Conservation (phyloP, 768 basidiomycete species). For the Russula emetica region DNA sequence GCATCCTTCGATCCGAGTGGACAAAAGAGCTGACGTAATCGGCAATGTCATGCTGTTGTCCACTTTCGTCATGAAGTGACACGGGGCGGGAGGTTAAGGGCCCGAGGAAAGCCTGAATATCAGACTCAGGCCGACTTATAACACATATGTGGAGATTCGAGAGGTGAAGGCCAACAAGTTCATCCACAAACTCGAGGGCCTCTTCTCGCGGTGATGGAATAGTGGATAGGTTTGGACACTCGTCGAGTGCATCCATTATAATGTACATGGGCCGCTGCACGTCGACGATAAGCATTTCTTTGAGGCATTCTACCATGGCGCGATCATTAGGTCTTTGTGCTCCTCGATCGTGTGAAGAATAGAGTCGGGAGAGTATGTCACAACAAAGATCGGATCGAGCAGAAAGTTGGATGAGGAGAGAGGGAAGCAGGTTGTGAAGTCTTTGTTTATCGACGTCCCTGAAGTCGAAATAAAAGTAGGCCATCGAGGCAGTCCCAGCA, state of each 20-base stretch:
- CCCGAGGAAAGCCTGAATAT: conserved; percentile 1
- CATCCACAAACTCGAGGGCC: background rate
- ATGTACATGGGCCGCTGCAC: background rate
- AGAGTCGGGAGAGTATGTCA: background rate
- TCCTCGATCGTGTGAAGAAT: background rate
- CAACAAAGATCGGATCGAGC: background rate
- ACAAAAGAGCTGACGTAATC: conserved; percentile 5
- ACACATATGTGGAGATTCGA: conserved; percentile 5
- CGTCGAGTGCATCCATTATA: conserved; percentile 17
- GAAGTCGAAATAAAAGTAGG: conserved; percentile 15
- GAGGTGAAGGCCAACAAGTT: background rate
- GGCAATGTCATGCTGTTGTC: conserved; percentile 2
- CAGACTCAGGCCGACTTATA: conserved; percentile 8
- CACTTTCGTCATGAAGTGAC: conserved; percentile 4
- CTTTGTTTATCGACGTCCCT: conserved; percentile 7
- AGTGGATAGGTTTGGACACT: background rate
- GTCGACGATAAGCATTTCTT: conserved; percentile 6
- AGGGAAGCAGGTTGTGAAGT: conserved; percentile 1
- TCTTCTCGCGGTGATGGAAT: conserved; percentile 4
- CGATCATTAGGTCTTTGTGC: background rate
- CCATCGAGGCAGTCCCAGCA: background rate
- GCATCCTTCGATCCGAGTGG: background rate
- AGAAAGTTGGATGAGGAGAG: conserved; percentile 8
- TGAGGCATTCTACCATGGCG: background rate
- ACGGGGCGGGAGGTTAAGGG: background rate